phyloP scores from a whole-genome alignment of 176 grass and related monocot species.

The Oryza longistaminata region DNA sequence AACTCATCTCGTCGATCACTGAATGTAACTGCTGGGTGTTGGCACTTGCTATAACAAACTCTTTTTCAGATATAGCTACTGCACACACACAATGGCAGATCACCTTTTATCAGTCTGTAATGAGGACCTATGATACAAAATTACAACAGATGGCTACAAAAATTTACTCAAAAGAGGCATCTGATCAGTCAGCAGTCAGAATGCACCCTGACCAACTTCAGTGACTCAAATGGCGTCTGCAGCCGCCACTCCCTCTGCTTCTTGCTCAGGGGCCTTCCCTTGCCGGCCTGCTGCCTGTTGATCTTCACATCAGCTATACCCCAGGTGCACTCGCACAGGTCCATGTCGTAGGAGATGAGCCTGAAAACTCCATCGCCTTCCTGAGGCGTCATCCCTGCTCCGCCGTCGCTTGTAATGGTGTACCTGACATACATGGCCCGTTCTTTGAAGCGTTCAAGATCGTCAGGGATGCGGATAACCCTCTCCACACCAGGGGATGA shows the following conservation, averaged over 20 bases:
- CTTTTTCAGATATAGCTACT: not conserved
- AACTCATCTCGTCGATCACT: not conserved
- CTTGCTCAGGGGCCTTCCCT: slow-evolving; percentile 88
- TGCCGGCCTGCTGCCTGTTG: slow-evolving; percentile 73
- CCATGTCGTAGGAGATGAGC: slow-evolving; percentile 76
- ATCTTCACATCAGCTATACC: slow-evolving; percentile 91
- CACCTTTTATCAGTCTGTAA: not conserved
- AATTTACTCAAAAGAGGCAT: not conserved
- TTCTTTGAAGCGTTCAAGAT: slow-evolving; percentile 95
- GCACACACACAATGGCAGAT: not conserved
- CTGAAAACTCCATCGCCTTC: slow-evolving; percentile 75
- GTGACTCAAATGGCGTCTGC: slow-evolving; percentile 59
- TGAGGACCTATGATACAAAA: not conserved
- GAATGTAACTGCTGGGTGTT: not conserved
- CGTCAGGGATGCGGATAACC: slow-evolving; percentile 68
- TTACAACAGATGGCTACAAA: not conserved
- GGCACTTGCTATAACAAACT: not conserved
- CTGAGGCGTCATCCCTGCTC: slow-evolving; percentile 10
- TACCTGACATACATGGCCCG: slow-evolving; percentile 84
- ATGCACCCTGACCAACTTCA: slow-evolving; percentile 74
- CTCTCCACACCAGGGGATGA: slow-evolving; percentile 91
- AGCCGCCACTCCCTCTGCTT: slow-evolving; percentile 90
- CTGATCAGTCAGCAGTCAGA: slow-evolving; percentile 90
- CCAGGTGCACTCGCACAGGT: slow-evolving; percentile 75
- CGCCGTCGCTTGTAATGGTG: slow-evolving; percentile 7